These are phyloP conservation scores for Suillus hirtellus DNA, from an alignment of 768 basidiomycete genomes.

Conservation along the genomic window DNA sequence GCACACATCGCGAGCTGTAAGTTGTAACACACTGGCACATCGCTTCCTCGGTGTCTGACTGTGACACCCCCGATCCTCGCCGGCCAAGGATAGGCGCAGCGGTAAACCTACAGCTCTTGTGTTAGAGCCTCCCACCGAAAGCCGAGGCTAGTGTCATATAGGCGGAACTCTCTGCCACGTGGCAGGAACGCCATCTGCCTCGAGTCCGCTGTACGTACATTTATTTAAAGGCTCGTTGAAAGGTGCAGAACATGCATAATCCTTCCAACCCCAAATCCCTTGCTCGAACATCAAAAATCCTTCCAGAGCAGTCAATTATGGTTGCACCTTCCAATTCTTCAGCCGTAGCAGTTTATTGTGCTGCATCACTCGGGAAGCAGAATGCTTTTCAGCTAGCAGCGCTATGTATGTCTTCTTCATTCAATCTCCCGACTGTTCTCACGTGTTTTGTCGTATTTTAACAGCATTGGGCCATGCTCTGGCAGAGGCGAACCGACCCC, in stretches of 20 bases:
- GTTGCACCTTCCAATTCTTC: constrained; percentile 32
- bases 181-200: background rate
- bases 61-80: background rate
- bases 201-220: constrained; percentile 11
- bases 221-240: constrained; percentile 32
- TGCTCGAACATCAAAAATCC: constrained; percentile 1
- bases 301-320: constrained; percentile 24
- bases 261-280: constrained; percentile 11
- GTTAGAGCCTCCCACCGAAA: background rate
- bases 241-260: constrained; percentile 15
- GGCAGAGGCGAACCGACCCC: constrained; percentile 54
- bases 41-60: background rate
- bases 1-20: background rate
- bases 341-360: constrained; percentile 84
- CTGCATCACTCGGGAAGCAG: constrained; percentile 65
- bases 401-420: constrained; percentile 49
- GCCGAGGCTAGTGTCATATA: background rate
- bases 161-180: background rate
- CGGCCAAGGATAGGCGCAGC: background rate
- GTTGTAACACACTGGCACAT: background rate
- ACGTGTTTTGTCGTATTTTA: constrained; percentile 1
- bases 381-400: constrained; percentile 69
- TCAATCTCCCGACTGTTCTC: constrained; percentile 12
- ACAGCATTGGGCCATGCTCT: constrained; percentile 76
- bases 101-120: background rate